Percentiles rank a stretch among this genome's conserved stretches.
Conservation (phyloP, 1,139 yeast species). For the Debaryomycetaceae sp. region DNA sequence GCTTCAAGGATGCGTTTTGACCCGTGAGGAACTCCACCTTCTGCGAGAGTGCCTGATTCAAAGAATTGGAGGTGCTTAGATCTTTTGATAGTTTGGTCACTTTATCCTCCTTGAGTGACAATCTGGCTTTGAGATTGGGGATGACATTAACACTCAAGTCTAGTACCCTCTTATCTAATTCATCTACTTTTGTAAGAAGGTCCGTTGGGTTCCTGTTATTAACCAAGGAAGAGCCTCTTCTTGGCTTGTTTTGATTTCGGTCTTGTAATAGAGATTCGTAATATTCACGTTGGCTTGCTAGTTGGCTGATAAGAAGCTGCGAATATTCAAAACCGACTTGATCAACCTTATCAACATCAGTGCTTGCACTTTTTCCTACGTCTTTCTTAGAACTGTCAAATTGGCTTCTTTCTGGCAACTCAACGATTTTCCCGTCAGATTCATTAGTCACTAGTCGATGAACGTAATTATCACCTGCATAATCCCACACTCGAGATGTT, state of each 20-base stretch:
- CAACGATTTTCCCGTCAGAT: slow-evolving; percentile 80
- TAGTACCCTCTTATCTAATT: slow-evolving; percentile 20
- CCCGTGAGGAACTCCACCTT: slow-evolving; percentile 51
- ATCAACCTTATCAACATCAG: slow-evolving; percentile 35
- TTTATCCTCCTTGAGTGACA: slow-evolving; percentile 30
- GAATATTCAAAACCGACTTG: slow-evolving; percentile 76
- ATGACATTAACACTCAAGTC: slow-evolving; percentile 23
- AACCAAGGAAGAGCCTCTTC: slow-evolving; percentile 18
- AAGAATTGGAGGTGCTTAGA: slow-evolving; percentile 30
- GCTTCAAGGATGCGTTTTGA: slow-evolving; percentile 28
- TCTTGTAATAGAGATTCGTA: slow-evolving; percentile 63
- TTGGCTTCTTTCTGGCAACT: slow-evolving; percentile 45
- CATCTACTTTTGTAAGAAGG: slow-evolving; percentile 34
- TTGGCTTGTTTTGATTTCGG: slow-evolving; percentile 22
- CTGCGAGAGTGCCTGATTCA: slow-evolving; percentile 54
- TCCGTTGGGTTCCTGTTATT: slow-evolving; percentile 16
- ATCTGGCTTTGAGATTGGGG: slow-evolving; percentile 32
- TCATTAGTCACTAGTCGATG: slow-evolving; percentile 84
- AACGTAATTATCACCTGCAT: slow-evolving; percentile 87
- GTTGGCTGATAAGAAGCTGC: slow-evolving; percentile 70
- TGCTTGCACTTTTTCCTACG: slow-evolving; percentile 6
- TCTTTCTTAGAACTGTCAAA: slow-evolving; percentile 2
- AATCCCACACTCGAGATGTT: slow-evolving; percentile 93
- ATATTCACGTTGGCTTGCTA: slow-evolving; percentile 86
- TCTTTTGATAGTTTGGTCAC: slow-evolving; percentile 27